Evolutionary conservation across 2,329 filamentous ascomycete genomes (phyloP), one percentile per base, ranked within the genome.

Genomic region (Arachnomyces sp.): DNA sequence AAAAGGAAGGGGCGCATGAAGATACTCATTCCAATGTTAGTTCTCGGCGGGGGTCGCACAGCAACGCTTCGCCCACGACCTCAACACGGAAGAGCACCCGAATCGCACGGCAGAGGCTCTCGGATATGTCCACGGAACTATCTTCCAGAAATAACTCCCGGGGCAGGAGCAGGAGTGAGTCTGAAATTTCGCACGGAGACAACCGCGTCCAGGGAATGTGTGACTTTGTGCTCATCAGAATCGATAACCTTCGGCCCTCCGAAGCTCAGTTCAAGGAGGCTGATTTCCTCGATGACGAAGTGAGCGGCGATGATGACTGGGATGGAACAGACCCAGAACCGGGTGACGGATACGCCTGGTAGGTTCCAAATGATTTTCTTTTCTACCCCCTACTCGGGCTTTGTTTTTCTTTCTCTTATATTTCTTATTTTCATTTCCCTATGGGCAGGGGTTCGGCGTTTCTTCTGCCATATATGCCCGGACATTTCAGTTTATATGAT

Each of bases 281-380:
- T 20, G 74, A 81, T 48, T 80, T 81, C 46, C 63, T 79, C 2
- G 76, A 81, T 47, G 70, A 68, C 15, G 77, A 80, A 51, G 58
- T 63, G 1, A 78, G 74, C 52, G 76, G 71, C 3, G 77, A 81
- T 50, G 76, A 77, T 43, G 77, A 81, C 45, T 81, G 77, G 76
- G 67, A 70, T 41, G 74, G 72, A 7, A 63, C 67, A 31, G 68
- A 71, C 25, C 59, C 64, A 32, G 63, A 63, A 8, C 55, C 42
- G 3, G 50, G 49, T 14, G 50, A 33, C 13, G 42, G 34, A 3
- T 55, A 58, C 40, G 57, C 57, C 9, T 60, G 57, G 57, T 60
- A 40, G 49, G 12, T 9, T 14, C 14, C 11, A 13, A 12, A 33
- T 28, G 14, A 28, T 12, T 16, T 12, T 12, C 25, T 13, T 12